Base-by-base conservation (phyloP, 2,329 filamentous ascomycete genomes). In the Fusarium sp. region DNA sequence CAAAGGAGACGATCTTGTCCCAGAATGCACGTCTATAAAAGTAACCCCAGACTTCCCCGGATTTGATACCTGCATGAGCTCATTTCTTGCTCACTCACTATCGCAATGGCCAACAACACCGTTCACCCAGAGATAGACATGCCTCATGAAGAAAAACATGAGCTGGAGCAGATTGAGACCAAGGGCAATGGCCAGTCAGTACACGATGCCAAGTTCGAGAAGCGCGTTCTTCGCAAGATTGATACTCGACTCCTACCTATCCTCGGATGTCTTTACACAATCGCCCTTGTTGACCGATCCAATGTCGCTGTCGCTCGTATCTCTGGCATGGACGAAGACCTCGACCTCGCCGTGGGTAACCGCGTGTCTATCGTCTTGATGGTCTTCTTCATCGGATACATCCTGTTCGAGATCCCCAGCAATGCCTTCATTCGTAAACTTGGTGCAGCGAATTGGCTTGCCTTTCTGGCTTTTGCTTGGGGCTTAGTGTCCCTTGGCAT, bases 381-480 rank as follows among this genome's bases (percentile, higher is more conserved):
- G 69, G 72, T 75, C 8, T 75, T 75, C 18, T 75, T 75, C n/a
- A 73, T 75, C 1, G 68, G 68, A 1, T 74, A 74, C 13, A 72
- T 72, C 28, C 24, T 74, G 0, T 74, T 74, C 2, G 72, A 74
- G 18, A 66, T 74, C 7, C 72, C 72, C 0, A 74, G 72, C 20
- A 74, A 74, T 6, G 71, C 68, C 0, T 72, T 74, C 22, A 74
- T 74, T 15, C 72, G 74, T 0, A 75, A 70, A 1, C 56, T 75
- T 4, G 72, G 68, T 1, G 72, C 72, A 8, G 68, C 72, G 1
- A 75, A 74, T 3, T 74, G 72, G 72, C 72, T 74, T 6, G 53
- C 72, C 1, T 73, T 75, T 53, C 45, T 74, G 0, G 68, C 72
- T 0, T 35, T 70, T 2, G 60, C 72, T 0, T 74, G 72, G 72